phyloP scores from a whole-genome alignment of 2,329 filamentous ascomycete species.

The Fusarium luffae region DNA sequence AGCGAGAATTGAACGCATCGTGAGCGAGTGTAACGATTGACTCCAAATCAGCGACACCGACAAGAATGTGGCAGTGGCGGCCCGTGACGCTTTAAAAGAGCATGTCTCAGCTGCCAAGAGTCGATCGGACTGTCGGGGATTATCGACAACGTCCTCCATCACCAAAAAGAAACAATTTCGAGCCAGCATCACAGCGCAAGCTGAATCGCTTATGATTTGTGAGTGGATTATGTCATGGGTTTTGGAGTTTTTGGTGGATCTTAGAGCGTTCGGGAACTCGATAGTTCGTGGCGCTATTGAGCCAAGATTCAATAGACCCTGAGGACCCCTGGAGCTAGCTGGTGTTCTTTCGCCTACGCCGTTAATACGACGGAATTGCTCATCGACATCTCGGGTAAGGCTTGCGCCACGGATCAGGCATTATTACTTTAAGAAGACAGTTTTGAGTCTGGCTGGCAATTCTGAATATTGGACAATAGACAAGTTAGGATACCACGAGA shows the following conservation, averaged over 20 bases:
- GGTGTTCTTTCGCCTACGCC: not conserved
- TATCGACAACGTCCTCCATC: too few species aligned
- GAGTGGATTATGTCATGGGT: not conserved
- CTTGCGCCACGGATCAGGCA: not conserved
- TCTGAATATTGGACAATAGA: fast-evolving
- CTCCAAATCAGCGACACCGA: too few species aligned
- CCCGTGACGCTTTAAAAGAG: not conserved
- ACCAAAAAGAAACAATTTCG: not conserved
- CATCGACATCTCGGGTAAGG: not conserved
- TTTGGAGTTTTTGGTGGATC: not conserved
- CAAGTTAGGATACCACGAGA: not conserved
- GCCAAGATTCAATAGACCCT: constrained; percentile 1
- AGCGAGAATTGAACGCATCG: not conserved
- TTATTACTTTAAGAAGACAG: too few species aligned
- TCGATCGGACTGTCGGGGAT: too few species aligned
- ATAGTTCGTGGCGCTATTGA: not conserved
- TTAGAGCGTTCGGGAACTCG: constrained; percentile 6
- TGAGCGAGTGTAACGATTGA: not conserved
- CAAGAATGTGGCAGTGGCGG: not conserved
- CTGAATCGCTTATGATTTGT: not conserved
- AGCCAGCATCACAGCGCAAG: not conserved
- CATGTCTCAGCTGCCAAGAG: not conserved
- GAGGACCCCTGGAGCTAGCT: not conserved
- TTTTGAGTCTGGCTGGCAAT: not conserved
- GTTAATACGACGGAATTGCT: not conserved